Evolutionary conservation across 2,329 filamentous ascomycete species (phyloP), one percentile per base, ranked within the genome.

Genomic region (Thielaviopsis populi): DNA sequence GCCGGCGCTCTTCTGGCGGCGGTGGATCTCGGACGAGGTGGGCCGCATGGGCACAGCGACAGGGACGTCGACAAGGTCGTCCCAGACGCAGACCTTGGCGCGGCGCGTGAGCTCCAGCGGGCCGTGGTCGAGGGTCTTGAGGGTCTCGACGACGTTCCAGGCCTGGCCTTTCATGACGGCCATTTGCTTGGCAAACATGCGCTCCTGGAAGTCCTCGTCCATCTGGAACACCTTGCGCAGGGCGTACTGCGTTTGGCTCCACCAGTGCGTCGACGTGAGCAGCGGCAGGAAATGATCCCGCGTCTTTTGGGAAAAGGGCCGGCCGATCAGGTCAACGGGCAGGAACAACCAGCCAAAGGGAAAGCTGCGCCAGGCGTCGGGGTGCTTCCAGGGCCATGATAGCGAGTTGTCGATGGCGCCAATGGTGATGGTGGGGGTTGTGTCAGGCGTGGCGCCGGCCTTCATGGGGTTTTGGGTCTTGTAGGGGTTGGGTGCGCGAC

Each of bases 121-220:
- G 0, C 94, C 94, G 71, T 97, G 92, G 71, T 97, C 94, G 0
- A 84, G 79, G 19, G 88, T 88, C 73, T 99, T 99, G 67, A 99
- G 80, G 0, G 94, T 96, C 76, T 99, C 94, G 3, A 99, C 94
- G 0, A 99, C 94, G 72, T 99, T 99, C 91, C 94, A 99, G 0
- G 94, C 94, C 72, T 99, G 94, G 11, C 94, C 94, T 75, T 99
- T 99, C 90, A 99, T 96, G 66, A 99, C 94, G 0, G 94, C 92
- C 67, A 99, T 95, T 72, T 99, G 94, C 68, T 89, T 85, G n/a
- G 90, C 90, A 75, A 96, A 99, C 94, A 99, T 99, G 74, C 89
- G 87, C 76, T 99, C 94, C 73, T 97, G 90, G 74, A 99, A 99
- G 74, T 99, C 94, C 1, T 87, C 85, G 73, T 99, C 94, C 72